phyloP scores from a whole-genome alignment of 2,329 filamentous ascomycete genomes.

The Fusarium lyarnte region DNA sequence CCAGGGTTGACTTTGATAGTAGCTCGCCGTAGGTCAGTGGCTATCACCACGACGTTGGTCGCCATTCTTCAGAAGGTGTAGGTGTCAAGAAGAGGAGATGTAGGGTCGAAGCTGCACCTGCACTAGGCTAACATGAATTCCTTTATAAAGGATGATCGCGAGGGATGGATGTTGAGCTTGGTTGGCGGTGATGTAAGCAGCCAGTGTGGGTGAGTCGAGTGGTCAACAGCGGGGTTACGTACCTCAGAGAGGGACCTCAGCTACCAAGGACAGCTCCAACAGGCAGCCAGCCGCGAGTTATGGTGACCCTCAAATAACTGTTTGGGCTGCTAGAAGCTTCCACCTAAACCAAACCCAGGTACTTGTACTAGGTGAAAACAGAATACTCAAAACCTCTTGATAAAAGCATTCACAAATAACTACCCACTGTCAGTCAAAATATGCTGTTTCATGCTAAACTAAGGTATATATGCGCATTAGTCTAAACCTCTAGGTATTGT shows the following conservation, averaged over 20 bases:
- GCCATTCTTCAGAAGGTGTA: slow-evolving; percentile 66
- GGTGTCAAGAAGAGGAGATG: not conserved
- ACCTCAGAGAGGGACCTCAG: not conserved
- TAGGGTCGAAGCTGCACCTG: not conserved
- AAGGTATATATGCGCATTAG: not conserved
- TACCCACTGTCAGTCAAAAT: not conserved
- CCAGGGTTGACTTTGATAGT: slow-evolving; percentile 85
- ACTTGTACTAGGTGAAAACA: not conserved
- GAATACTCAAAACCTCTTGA: not conserved
- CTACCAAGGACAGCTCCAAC: not conserved
- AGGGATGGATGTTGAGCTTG: slow-evolving; percentile 20
- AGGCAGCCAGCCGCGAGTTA: slow-evolving; percentile 19
- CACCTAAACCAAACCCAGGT: no score
- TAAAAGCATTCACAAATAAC: not conserved
- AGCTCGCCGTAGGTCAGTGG: slow-evolving; percentile 78
- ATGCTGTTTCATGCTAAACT: not conserved
- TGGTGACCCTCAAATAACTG: not conserved
- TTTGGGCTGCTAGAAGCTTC: slow-evolving; percentile 19
- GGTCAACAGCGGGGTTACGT: slow-evolving; percentile 24
- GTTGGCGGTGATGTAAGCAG: slow-evolving; percentile 35
- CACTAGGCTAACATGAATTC: not conserved
- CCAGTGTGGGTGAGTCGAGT: not conserved
- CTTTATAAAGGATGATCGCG: slow-evolving; percentile 5
- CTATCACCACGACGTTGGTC: slow-evolving; percentile 88
- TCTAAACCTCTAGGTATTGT: not conserved